Evolutionary conservation across 768 basidiomycete genomes (phyloP), one percentile per base, ranked within the genome.

Genomic region (Leccinum subgranulosum): DNA sequence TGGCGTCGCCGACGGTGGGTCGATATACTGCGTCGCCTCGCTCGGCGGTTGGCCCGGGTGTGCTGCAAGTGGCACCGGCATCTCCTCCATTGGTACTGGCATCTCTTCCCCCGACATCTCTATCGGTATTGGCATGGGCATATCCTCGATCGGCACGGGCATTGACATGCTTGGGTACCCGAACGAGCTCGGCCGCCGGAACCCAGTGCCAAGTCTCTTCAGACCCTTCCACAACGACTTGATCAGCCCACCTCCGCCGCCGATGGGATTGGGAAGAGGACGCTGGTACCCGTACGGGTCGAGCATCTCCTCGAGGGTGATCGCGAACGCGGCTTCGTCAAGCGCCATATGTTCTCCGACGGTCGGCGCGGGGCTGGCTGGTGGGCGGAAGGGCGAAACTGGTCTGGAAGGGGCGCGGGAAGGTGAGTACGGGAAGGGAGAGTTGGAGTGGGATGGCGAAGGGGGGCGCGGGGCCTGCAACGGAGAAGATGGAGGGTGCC

Each of bases 181-280:
- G 29, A 57, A 55, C 6, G 56, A 55, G 10, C 51, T 43, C 4
- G 39, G 7, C 29, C 53, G 36, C 1, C 55, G 45, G 56, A 65
- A 58, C 39, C 62, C 62, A 48, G 69, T 63, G 23, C 29, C 10
- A 11, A 68, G 60, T 51, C 69, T 72, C 59, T 69, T 74, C 8
- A 78, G 54, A 4, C 73, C 72, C 1, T 65, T 63, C 53, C 77
- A 72, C 19, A 78, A 56, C 1, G 71, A 68, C 17, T 66, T 68
- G 4, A 71, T 55, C 15, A 74, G 56, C 39, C 65, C 55, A 6
- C 23, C 58, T n/a, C 59, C 52, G 28, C 57, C 27, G 29, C 45
- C 14, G 21, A 11, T 14, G 45, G 45, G 21, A 21, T 6, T 6
- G 4, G 45, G 45, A 21, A 53, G 41, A 33, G 36, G 60, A 19